phyloP scores from a whole-genome alignment of 345 rosid genomes.

The Eucalyptus sideroxylon region DNA sequence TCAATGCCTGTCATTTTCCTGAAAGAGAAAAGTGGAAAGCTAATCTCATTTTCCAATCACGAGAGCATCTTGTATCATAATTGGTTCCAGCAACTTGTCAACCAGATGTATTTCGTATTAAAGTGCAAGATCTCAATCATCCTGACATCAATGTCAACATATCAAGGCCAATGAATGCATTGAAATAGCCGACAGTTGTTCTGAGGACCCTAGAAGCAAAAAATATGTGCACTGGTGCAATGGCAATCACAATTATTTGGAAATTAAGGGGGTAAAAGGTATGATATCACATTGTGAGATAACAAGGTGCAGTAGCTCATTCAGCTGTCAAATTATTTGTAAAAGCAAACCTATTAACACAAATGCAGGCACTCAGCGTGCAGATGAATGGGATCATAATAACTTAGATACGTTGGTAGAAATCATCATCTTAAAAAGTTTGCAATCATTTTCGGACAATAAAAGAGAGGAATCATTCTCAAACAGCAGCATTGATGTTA shows the following conservation, averaged over 20 bases:
- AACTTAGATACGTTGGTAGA: background rate
- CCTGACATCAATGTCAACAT: background rate
- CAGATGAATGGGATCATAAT: background rate
- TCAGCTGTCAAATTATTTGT: background rate
- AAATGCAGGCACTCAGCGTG: background rate
- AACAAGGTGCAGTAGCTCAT: background rate
- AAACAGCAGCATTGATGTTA: background rate
- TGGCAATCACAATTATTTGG: background rate
- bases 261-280: background rate
- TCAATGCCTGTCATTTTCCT: constrained; percentile 89
- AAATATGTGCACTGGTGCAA: background rate
- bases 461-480: background rate
- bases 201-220: background rate
- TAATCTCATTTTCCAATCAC: background rate
- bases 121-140: background rate
- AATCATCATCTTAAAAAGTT: background rate
- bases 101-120: background rate
- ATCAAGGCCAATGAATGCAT: background rate
- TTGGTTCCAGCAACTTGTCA: background rate
- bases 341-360: background rate
- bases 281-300: background rate
- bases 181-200: background rate
- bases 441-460: background rate
- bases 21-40: background rate
- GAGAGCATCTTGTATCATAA: background rate